These are phyloP conservation scores for Mortierella sp. DNA, from an alignment of 371 early-diverging fungal genomes.

Conservation along the genomic window DNA sequence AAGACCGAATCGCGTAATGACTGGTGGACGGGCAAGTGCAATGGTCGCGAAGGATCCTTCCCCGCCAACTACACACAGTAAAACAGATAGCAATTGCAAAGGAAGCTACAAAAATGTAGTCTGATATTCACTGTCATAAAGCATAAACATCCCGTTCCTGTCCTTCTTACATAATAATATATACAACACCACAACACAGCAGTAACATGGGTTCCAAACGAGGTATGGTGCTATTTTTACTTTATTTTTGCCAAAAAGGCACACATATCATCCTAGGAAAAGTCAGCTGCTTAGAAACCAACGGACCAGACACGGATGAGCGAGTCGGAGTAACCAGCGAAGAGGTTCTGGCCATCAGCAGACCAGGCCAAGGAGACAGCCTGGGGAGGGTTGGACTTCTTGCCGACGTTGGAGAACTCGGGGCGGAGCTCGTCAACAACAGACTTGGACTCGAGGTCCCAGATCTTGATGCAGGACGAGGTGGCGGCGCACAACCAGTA, in stretches of 20 bases:
- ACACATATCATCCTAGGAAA: background rate
- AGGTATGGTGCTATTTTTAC: too few relatives aligned
- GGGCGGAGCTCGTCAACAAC: constrained; percentile 96
- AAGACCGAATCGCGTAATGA: constrained; percentile 73
- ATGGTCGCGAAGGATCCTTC: constrained; percentile 77
- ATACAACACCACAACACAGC: too few relatives aligned
- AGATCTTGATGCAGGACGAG: constrained; percentile 96
- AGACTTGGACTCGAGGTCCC: constrained; percentile 98
- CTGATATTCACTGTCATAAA: too few relatives aligned
- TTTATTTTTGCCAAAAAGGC: background rate
- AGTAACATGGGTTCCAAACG: too few relatives aligned
- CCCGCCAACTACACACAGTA: constrained; percentile 79
- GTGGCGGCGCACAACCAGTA: constrained; percentile 99
- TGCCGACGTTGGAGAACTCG: constrained; percentile 83
- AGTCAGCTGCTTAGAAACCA: constrained; percentile 33
- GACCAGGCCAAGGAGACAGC: constrained; percentile 97
- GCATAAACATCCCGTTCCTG: too few relatives aligned
- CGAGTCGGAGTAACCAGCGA: constrained; percentile 98
- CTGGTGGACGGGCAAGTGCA: constrained; percentile 85
- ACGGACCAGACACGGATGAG: constrained; percentile 91
- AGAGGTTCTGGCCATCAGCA: constrained; percentile 97
- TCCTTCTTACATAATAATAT: too few relatives aligned
- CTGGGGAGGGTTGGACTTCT: constrained; percentile 83
- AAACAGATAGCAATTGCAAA: background rate
- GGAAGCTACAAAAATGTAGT: too few relatives aligned